A percentile compares a stretch with the other conserved stretches of the same genome.
These are phyloP conservation scores for Furcasterigmium sp. DNA, from an alignment of 2,329 filamentous ascomycete genomes.

Conservation along the genomic window DNA sequence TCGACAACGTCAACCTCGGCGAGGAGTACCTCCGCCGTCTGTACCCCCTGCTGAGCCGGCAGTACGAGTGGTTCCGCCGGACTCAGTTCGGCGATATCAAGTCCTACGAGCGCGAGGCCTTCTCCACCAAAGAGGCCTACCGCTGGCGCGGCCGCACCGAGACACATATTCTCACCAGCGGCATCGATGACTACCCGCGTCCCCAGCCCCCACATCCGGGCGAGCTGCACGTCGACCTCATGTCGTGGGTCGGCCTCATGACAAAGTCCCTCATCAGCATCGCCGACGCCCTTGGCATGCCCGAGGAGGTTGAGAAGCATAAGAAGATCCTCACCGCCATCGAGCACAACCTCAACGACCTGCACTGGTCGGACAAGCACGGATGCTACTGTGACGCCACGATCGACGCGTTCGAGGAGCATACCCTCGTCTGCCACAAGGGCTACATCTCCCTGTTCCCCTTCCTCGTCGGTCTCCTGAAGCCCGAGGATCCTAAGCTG, in stretches of 20 bases:
- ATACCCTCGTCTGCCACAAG: slow-evolving; percentile 86
- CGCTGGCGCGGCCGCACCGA: slow-evolving; percentile 89
- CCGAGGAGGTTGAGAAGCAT: slow-evolving; percentile 72
- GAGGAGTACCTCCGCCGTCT: slow-evolving; percentile 68
- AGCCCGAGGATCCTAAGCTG: slow-evolving; percentile 67
- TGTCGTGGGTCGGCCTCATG: slow-evolving; percentile 98
- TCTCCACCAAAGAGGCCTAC: slow-evolving; percentile 86
- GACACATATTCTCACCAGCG: slow-evolving; percentile 84
- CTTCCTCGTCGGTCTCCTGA: slow-evolving; percentile 78
- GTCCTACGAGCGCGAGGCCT: slow-evolving; percentile 84
- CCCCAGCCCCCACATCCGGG: slow-evolving; percentile 90
- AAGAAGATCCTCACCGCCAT: slow-evolving; percentile 70
- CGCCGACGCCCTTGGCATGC: slow-evolving; percentile 66
- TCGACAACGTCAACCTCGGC: slow-evolving; percentile 63
- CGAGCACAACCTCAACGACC: slow-evolving; percentile 77
- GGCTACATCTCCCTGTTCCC: slow-evolving; percentile 94
- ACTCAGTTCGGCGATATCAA: slow-evolving; percentile 89
- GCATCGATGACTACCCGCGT: slow-evolving; percentile 93
- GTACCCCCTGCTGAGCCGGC: slow-evolving; percentile 81
- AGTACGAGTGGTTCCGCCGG: slow-evolving; percentile 92
- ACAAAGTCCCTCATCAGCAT: slow-evolving; percentile 78
- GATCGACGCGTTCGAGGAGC: slow-evolving; percentile 92
- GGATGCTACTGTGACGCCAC: slow-evolving; percentile 92
- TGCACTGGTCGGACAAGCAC: slow-evolving; percentile 82
- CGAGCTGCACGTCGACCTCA: slow-evolving; percentile 90